Percentiles rank a stretch among this genome's conserved stretches.
phyloP scores from a whole-genome alignment of 2,329 filamentous ascomycete species.

The Nemania serpens region DNA sequence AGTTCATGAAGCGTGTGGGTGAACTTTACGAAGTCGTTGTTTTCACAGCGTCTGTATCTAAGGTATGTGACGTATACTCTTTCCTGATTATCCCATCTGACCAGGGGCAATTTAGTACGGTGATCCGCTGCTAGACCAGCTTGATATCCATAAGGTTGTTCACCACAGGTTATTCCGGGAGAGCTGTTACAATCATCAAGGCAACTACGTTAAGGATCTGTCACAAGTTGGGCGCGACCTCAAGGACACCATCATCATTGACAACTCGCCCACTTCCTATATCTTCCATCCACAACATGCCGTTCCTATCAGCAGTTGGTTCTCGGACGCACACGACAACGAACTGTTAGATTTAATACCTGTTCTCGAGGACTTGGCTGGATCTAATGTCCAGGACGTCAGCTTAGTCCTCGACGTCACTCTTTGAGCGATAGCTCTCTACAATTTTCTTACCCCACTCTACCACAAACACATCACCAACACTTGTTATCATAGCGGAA shows the following conservation, averaged over 20 bases:
- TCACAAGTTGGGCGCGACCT: slow-evolving; percentile 96
- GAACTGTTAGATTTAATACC: slow-evolving; percentile 96
- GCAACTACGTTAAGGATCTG: slow-evolving; percentile 98
- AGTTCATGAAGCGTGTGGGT: slow-evolving; percentile 98
- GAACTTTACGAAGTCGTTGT: slow-evolving; percentile 98
- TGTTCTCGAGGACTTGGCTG: slow-evolving; percentile 94
- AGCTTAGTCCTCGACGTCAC: slow-evolving; percentile 95
- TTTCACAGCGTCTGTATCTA: slow-evolving; percentile 97
- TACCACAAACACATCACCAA: slow-evolving; percentile 34
- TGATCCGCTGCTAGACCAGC: slow-evolving; percentile 91
- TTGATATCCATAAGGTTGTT: slow-evolving; percentile 96
- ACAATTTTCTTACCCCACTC: slow-evolving; percentile 37
- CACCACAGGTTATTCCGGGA: slow-evolving; percentile 96
- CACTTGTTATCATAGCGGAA: slow-evolving; percentile 56
- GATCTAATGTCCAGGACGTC: slow-evolving; percentile 87
- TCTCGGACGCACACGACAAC: slow-evolving; percentile 98
- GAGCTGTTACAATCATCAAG: slow-evolving; percentile 99
- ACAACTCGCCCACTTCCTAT: slow-evolving; percentile 98
- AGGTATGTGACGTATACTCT: slow-evolving; percentile 61
- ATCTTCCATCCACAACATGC: slow-evolving; percentile 99
- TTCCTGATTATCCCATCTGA: slow-evolving; percentile 29
- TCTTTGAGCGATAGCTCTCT: slow-evolving; percentile 55
- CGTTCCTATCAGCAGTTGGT: slow-evolving; percentile 99
- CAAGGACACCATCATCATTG: slow-evolving; percentile 98
- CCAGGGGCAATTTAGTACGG: slow-evolving; percentile 69